Conservation (phyloP, 2,329 filamentous ascomycete genomes). For the Sordariomycetes sp. region DNA sequence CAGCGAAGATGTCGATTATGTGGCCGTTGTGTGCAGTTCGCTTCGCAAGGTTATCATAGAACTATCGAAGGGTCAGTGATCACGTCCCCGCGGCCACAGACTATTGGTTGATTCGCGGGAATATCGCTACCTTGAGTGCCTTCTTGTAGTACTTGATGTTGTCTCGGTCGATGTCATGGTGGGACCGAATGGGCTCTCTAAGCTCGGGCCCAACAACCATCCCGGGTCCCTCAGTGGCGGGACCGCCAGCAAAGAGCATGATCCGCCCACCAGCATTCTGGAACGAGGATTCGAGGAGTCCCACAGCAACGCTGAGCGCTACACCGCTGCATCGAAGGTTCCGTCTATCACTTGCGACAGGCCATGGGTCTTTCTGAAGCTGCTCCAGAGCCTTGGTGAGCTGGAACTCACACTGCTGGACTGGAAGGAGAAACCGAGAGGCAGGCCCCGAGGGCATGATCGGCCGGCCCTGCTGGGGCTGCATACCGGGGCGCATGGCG, state of each 20-base stretch:
- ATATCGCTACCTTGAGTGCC: constrained; percentile 65
- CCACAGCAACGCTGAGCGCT: constrained; percentile 89
- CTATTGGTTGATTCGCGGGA: constrained; percentile 1
- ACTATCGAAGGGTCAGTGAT: constrained; percentile 36
- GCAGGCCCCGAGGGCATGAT: constrained; percentile 69
- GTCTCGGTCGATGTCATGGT: constrained; percentile 97
- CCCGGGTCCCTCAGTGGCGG: constrained; percentile 90
- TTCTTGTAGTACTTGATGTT: constrained; percentile 99
- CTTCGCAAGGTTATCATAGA: constrained; percentile 91
- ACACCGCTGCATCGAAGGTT: constrained; percentile 89
- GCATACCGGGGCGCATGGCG: constrained; percentile 60
- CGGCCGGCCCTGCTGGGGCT: constrained; percentile 61
- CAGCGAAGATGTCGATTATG: constrained; percentile 94
- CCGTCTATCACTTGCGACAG: constrained; percentile 85
- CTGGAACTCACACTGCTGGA: constrained; percentile 94
- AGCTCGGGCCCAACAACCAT: constrained; percentile 95
- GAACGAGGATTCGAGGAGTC: constrained; percentile 87
- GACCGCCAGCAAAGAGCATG: constrained; percentile 94
- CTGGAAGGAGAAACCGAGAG: constrained; percentile 82
- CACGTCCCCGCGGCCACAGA: background rate
- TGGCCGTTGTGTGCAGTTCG: constrained; percentile 93
- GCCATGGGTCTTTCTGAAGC: constrained; percentile 95
- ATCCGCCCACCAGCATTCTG: constrained; percentile 90
- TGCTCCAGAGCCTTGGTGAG: constrained; percentile 93
- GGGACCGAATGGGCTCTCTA: constrained; percentile 91